Evolutionary conservation across 306 rosid species (phyloP), one percentile per base, ranked within the genome.

Genomic region (Castanea sativa): DNA sequence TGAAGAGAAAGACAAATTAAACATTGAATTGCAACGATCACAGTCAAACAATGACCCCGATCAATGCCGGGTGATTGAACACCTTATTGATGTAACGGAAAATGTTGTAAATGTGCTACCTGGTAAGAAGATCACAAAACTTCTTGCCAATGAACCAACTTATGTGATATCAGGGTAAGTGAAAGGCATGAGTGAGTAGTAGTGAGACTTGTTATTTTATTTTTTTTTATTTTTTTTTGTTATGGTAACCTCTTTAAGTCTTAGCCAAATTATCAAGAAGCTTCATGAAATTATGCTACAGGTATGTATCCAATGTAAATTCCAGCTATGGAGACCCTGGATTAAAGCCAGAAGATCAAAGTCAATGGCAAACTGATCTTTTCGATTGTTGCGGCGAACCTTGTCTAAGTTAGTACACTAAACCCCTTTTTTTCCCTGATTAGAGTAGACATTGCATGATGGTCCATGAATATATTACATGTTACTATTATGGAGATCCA

Each of bases 1-100:
- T 15, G 77, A 81, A 65, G 91, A 88, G 74, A 85, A 65, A n/a
- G 84, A 79, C 43, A 88, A 83, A 76, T 79, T 85, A 14, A 51
- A 73, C 5, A 12, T 52, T 20, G 85, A 85, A 74, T 70, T 88
- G 57, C 78, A 60, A 2, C 56, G 75, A 11, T 75, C 82, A 58
- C 76, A 73, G 83, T 38, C 83, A 13, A 76, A 69, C 41, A 78
- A 71, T n/a, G 75, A 73, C 13, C 60, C 53, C 1, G 53, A 83
- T 30, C 87, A 83, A 65, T 83, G 88, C 73, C 74, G 75, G 56
- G 75, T 85, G 45, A 85, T 85, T 68, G 75, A 88, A 73, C 87
- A 83, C 43, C 84, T 81, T 7, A 83, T 88, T 30, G 69, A 83
- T 21, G 85, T 85, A 25, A 80, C 83, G 10, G 68, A 84, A 45